Percentiles rank a stretch among this genome's conserved stretches.
phyloP scores from a whole-genome alignment of 371 early-diverging fungal genomes.

The Catenaria anguillulae region DNA sequence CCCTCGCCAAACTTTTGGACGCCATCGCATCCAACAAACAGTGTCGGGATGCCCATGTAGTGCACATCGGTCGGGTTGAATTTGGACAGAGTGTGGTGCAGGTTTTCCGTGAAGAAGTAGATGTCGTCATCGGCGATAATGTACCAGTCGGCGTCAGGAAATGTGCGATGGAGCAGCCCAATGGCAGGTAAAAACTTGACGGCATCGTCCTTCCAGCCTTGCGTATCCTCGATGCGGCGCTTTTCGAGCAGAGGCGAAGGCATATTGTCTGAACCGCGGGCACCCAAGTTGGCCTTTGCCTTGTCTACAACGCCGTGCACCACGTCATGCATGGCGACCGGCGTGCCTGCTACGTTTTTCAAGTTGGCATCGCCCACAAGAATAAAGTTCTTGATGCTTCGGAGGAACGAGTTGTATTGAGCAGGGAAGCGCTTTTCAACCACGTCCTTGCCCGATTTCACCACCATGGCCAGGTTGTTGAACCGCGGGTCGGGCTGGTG shows the following conservation, averaged over 20 bases:
- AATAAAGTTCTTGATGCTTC: constrained; percentile 17
- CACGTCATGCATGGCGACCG: constrained; percentile 23
- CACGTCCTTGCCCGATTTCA: constrained; percentile 32
- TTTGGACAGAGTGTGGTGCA: background rate
- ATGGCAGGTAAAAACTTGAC: constrained; percentile 10
- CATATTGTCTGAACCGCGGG: background rate
- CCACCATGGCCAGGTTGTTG: constrained; percentile 22
- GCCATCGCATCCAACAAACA: background rate
- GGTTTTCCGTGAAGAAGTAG: constrained; percentile 14
- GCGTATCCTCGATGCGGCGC: background rate
- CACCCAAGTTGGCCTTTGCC: background rate
- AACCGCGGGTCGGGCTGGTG: constrained; percentile 11
- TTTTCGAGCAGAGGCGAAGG: background rate
- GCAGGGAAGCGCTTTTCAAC: constrained; percentile 23
- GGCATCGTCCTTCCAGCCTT: constrained; percentile 11
- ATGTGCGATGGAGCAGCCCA: background rate
- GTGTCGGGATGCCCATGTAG: background rate
- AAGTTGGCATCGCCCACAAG: constrained; percentile 20
- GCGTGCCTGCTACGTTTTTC: constrained; percentile 16
- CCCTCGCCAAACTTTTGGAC: background rate
- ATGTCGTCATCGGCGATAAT: constrained; percentile 10
- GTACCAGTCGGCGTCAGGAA: constrained; percentile 10
- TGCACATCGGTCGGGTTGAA: background rate
- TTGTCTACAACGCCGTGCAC: background rate
- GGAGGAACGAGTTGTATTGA: constrained; percentile 27